These are phyloP conservation scores for Orobanche coerulescens DNA, from an alignment of 257 asterid genomes.

Conservation along the genomic window DNA sequence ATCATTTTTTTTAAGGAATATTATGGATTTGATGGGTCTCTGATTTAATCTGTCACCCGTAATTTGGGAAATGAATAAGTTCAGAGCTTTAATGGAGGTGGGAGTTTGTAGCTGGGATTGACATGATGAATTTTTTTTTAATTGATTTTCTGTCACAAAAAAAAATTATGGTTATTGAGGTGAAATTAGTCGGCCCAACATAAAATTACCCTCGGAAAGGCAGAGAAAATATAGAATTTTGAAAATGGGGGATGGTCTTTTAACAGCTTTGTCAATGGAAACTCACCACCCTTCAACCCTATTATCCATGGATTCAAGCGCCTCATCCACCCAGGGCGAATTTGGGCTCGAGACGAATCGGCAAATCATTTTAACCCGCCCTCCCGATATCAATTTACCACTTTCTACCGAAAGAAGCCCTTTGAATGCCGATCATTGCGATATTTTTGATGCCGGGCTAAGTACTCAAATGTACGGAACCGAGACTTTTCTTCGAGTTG, in stretches of 20 bases:
- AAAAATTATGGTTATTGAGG: conserved; percentile 29
- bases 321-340: conserved; percentile 69
- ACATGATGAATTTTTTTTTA: conserved; percentile 23
- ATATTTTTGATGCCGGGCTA: conserved; percentile 80
- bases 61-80: conserved; percentile 17
- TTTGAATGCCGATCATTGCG: conserved; percentile 66
- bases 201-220: conserved; percentile 14
- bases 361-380: conserved; percentile 53
- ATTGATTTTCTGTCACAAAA: conserved; percentile 24
- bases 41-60: conserved; percentile 34
- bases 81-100: conserved; percentile 36
- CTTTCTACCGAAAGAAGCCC: conserved; percentile 69
- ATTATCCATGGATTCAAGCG: conserved; percentile 90
- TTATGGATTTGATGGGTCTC: conserved; percentile 35
- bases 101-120: conserved; percentile 32
- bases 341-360: conserved; percentile 75
- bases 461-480: conserved; percentile 61
- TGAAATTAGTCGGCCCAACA: conserved; percentile 20
- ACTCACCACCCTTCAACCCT: conserved; percentile 90
- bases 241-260: conserved; percentile 67
- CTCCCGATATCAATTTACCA: conserved; percentile 87
- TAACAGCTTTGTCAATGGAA: conserved; percentile 65
- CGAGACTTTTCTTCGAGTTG: conserved; percentile 43
- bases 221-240: conserved; percentile 20
- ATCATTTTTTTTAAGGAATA: conserved; percentile 18